Conservation (phyloP, 768 basidiomycete species). For the Xerocomus potaroensis region DNA sequence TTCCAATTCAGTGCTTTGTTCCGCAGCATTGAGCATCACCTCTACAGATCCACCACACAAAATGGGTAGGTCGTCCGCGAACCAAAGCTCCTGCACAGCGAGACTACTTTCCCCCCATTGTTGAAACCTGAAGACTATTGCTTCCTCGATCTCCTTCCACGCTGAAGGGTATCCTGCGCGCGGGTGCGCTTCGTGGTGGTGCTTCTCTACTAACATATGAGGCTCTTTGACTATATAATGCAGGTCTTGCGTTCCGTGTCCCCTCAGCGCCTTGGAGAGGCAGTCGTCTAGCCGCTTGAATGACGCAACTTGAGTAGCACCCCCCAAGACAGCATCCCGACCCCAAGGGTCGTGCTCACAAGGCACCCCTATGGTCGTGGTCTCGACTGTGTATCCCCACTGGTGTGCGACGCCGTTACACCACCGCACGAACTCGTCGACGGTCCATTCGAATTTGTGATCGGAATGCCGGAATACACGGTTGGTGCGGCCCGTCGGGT, state of each 20-base stretch:
- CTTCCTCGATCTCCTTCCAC: constrained; percentile 44
- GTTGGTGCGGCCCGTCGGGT: constrained; percentile 72
- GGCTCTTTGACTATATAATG: constrained; percentile 11
- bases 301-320: constrained; percentile 62
- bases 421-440: constrained; percentile 65
- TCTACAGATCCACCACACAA: constrained; percentile 35
- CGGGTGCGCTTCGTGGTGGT: constrained; percentile 51
- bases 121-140: constrained; percentile 52
- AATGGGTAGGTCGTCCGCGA: constrained; percentile 34
- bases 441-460: constrained; percentile 90
- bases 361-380: constrained; percentile 56
- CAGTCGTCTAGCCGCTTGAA: constrained; percentile 49
- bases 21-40: constrained; percentile 23
- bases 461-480: constrained; percentile 78
- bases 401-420: constrained; percentile 50
- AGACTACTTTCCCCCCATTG: constrained; percentile 46
- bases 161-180: constrained; percentile 41
- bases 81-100: constrained; percentile 44
- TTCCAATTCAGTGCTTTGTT: constrained; percentile 22
- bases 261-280: constrained; percentile 32
- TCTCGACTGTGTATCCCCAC: constrained; percentile 71
- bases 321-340: constrained; percentile 59
- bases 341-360: constrained; percentile 65
- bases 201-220: constrained; percentile 47
- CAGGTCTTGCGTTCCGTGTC: constrained; percentile 5